Base-by-base conservation (phyloP, 345 rosid species). In the Sonneratia caseolaris region DNA sequence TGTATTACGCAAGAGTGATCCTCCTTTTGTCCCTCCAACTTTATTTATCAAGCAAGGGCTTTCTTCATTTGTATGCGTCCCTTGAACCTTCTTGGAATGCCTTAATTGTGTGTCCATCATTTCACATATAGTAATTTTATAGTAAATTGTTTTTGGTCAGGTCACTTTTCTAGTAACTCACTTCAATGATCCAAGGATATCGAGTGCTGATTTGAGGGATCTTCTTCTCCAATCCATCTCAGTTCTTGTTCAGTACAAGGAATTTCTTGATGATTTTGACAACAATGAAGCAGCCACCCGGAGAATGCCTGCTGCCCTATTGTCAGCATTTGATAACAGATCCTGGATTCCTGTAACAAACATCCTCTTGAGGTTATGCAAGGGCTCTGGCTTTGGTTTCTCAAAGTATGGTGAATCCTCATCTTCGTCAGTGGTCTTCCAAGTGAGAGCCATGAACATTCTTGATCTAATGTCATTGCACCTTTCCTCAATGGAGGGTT, bases 171-270 rank as follows among this genome's bases (percentile, higher is more conserved):
- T 90, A 2, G 97, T 89, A 71, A 83, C 85, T 40, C 97, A 95
- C 83, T 95, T 95, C 89, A 90, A 87, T 32, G 97, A 95, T 82
- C 81, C 86, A 11, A 90, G 99, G 77, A 92, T 95, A 83, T 83
- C 89, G 38, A 88, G 91, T 81, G 90, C 92, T 73, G 96, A 92
- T 80, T 84, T 92, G 67, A 86, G 82, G 82, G 99, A 95, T 86
- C 91, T 89, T 71, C 93, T 95, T 81, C 97, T 95, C 77, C 99
- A 95, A 71, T 95, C 99, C 65, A 86, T 95, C 77, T 87, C 97
- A 27, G 97, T 88, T 73, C 78, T 95, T 72, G 96, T 95, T 74
- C 97, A 95, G 75, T 89, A 90, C 77, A 89, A 83, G 82, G 97
- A 95, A 75, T 87, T 88, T 82, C 74, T 95, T 81, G 89, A 81